Conservation (phyloP, 768 basidiomycete species). For the Lentinus tigrinus region DNA sequence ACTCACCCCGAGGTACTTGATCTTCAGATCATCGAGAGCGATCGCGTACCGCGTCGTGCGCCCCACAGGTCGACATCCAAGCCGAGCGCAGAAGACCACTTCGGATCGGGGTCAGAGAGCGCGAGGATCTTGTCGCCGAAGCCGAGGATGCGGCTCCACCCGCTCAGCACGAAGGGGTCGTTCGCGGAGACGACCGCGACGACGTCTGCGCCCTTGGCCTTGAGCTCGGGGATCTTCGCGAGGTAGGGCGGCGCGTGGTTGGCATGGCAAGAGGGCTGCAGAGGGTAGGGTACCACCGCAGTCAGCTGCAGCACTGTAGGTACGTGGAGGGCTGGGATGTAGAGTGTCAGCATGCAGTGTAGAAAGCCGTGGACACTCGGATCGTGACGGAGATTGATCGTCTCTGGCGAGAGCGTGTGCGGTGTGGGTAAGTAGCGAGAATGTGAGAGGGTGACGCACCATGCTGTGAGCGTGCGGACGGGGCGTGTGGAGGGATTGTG, state of each 20-base stretch:
- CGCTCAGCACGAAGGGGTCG: conserved; percentile 70
- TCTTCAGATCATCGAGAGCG: conserved; percentile 65
- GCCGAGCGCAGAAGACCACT: conserved; percentile 37
- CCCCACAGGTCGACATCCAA: conserved; percentile 48
- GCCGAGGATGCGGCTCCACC: conserved; percentile 26
- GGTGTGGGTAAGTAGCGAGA: too few relatives aligned
- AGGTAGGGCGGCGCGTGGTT: conserved; percentile 57
- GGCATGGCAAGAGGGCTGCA: conserved; percentile 34
- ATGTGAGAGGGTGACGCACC: too few relatives aligned
- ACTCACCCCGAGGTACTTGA: conserved; percentile 52
- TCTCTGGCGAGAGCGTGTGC: too few relatives aligned
- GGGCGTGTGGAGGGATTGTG: too few relatives aligned
- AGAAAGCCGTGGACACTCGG: too few relatives aligned
- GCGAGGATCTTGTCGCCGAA: conserved; percentile 52
- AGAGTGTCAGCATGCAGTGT: too few relatives aligned
- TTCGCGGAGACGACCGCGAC: conserved; percentile 77
- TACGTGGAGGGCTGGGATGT: conserved; percentile 19
- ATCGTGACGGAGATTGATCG: too few relatives aligned
- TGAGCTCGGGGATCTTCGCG: conserved; percentile 61
- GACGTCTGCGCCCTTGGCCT: conserved; percentile 68
- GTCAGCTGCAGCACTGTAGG: neutral
- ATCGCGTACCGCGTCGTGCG: conserved; percentile 54
- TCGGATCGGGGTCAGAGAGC: conserved; percentile 32
- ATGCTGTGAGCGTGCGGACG: too few relatives aligned
- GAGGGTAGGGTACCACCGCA: neutral